phyloP scores from a whole-genome alignment of 179 eudicot species.

The Camellia oleifera region DNA sequence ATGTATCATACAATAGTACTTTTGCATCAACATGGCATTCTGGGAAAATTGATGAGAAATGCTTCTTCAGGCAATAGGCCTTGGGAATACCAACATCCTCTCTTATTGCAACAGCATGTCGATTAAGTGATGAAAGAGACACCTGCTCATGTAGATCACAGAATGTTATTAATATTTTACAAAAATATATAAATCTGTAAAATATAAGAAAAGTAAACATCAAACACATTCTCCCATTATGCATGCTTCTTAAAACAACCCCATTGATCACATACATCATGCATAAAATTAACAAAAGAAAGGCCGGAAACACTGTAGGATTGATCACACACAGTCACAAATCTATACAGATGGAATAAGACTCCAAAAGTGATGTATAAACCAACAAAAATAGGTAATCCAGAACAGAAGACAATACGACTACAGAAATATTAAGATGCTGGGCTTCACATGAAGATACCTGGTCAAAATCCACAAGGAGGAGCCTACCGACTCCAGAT shows the following conservation, averaged over 20 bases:
- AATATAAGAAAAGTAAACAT: neutral
- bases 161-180: neutral
- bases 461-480: slow-evolving; percentile 98
- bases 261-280: neutral
- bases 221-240: too few relatives aligned
- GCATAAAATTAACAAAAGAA: neutral
- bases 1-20: slow-evolving; percentile 75
- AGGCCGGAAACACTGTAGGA: neutral
- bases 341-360: neutral
- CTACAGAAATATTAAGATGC: neutral
- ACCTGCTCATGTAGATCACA: slow-evolving; percentile 44
- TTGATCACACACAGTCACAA: neutral
- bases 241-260: too few relatives aligned
- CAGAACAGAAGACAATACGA: neutral
- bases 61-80: slow-evolving; percentile 89
- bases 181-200: neutral
- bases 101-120: slow-evolving; percentile 97
- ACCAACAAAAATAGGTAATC: neutral
- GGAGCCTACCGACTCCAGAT: slow-evolving; percentile 92
- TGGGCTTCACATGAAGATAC: slow-evolving; percentile 32
- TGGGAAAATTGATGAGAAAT: slow-evolving; percentile 79
- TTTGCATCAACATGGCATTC: slow-evolving; percentile 89
- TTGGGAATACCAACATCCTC: slow-evolving; percentile 96
- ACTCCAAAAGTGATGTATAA: neutral
- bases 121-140: slow-evolving; percentile 92